Conservation (phyloP, 1,284 basidiomycete species). For the Sanguinoderma infundibulare region DNA sequence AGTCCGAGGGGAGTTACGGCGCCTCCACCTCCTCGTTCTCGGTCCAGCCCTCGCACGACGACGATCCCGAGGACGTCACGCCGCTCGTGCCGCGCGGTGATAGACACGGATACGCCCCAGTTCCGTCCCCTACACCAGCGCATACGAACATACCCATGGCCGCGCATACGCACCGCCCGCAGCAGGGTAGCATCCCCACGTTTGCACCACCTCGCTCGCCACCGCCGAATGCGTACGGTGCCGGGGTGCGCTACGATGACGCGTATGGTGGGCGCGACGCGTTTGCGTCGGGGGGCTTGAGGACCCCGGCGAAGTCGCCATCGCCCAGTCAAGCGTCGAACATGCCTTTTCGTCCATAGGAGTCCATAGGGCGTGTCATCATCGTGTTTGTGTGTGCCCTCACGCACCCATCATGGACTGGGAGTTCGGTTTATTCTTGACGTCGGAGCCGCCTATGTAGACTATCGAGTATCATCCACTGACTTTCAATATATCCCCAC, state of each 20-base stretch:
- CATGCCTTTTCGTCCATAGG: no score
- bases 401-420: no score
- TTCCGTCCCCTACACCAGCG: not conserved
- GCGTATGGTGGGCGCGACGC: slow-evolving; percentile 1
- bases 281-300: not conserved
- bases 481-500: no score
- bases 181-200: not conserved
- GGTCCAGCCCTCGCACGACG: not conserved
- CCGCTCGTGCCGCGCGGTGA: not conserved
- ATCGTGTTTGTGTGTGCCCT: no score
- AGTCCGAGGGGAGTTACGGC: not conserved
- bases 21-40: not conserved
- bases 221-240: not conserved
- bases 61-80: not conserved
- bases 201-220: not conserved
- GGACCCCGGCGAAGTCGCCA: not conserved
- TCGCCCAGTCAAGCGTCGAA: no score
- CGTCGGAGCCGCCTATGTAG: no score
- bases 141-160: not conserved
- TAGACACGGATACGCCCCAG: not conserved
- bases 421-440: no score
- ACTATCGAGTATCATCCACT: no score
- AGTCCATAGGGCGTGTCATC: no score
- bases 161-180: not conserved
- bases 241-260: not conserved